Percentiles rank a stretch among this genome's conserved stretches.
Evolutionary conservation across 495 filamentous ascomycete genomes (phyloP).

Genomic region (Amphirosellinia nigrospora): DNA sequence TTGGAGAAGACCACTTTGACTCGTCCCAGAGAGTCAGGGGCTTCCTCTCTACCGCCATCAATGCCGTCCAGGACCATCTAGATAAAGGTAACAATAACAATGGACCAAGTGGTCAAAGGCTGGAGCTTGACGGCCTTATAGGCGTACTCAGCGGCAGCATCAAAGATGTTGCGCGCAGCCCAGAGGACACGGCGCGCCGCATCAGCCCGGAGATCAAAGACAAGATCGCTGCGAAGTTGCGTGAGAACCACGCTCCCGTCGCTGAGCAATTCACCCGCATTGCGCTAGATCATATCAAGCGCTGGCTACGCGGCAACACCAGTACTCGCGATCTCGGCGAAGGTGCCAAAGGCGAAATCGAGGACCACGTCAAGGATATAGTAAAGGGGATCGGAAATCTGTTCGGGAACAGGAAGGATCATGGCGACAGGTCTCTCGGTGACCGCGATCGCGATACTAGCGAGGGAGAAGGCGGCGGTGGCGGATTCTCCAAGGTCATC

Average conservation of each 20-base stretch:
- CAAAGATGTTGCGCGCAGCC: conserved; percentile 41
- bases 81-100: conserved; percentile 21
- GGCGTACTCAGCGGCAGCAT: conserved; percentile 42
- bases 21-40: conserved; percentile 2
- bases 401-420: conserved; percentile 38
- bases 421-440: conserved; percentile 27
- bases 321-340: conserved; percentile 43
- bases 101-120: conserved; percentile 26
- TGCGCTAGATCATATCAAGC: conserved; percentile 44
- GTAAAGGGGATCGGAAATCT: conserved; percentile 43
- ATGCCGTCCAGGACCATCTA: conserved; percentile 40
- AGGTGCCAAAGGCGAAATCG: conserved; percentile 43
- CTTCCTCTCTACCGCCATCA: conserved; percentile 41
- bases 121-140: conserved; percentile 43
- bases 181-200: conserved; percentile 43
- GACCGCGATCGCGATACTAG: conserved; percentile 28
- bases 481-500: conserved; percentile 44
- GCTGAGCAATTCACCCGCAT: conserved; percentile 46
- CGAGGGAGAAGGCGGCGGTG: conserved; percentile 25
- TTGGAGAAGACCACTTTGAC: conserved; percentile 25
- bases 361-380: conserved; percentile 45
- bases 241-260: conserved; percentile 39
- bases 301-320: conserved; percentile 44
- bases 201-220: conserved; percentile 47
- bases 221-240: conserved; percentile 36